Percentiles rank a stretch among this genome's conserved stretches.
These are phyloP conservation scores for Goniomonas avonlea DNA, from an alignment of 78 protist species.

Conservation along the genomic window DNA sequence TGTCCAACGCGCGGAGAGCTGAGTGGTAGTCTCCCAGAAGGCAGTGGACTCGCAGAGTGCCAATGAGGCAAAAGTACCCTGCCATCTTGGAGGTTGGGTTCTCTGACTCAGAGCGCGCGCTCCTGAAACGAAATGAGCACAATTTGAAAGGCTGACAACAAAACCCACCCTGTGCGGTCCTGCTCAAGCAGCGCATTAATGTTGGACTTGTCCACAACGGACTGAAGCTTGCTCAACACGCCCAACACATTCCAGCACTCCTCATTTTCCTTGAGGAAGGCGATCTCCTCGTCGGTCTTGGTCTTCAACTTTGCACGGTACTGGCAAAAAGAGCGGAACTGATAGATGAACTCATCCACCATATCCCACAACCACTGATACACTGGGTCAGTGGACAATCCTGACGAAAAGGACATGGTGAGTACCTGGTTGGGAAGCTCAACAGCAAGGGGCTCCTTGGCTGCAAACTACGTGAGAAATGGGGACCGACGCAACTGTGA, in stretches of 20 bases:
- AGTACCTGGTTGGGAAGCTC: too few species aligned
- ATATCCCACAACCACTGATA: constrained; percentile 92
- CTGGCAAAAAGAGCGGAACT: constrained; percentile 69
- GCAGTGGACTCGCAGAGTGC: constrained; percentile 67
- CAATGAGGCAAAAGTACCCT: too few species aligned
- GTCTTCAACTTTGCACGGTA: constrained; percentile 28
- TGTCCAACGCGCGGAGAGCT: constrained; percentile 51
- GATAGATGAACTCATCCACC: constrained; percentile 85
- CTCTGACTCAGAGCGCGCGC: background rate
- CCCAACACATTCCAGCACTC: too few species aligned
- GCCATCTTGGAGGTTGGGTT: background rate
- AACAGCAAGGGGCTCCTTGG: background rate
- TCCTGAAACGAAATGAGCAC: too few species aligned
- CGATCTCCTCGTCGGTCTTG: constrained; percentile 4
- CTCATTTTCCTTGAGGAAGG: background rate
- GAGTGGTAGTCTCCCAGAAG: constrained; percentile 71
- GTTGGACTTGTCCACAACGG: constrained; percentile 20
- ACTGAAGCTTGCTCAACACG: constrained; percentile 31
- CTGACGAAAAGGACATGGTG: too few species aligned
- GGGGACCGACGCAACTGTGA: too few species aligned
- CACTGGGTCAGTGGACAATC: too few species aligned
- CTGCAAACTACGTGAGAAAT: too few species aligned
- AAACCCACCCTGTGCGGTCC: background rate
- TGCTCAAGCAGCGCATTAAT: constrained; percentile 29
- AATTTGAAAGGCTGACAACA: background rate